Conservation (phyloP, 1,139 yeast genomes). For the Ogataea hybrid region DNA sequence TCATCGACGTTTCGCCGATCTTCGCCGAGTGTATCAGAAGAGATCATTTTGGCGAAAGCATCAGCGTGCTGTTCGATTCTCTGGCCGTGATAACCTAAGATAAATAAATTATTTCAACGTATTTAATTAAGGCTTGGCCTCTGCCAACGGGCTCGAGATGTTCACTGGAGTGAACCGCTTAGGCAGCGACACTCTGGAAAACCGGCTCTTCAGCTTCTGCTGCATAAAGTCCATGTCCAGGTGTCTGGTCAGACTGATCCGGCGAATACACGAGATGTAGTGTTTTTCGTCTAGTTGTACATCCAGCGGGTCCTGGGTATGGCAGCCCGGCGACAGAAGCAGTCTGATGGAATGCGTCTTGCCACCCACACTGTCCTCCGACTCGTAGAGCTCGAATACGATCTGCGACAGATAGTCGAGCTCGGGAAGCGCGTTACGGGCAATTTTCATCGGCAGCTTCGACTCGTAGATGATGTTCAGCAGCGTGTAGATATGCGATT, state of each 20-base stretch:
- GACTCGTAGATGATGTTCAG: slow-evolving; percentile 89
- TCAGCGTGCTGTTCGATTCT: slow-evolving; percentile 87
- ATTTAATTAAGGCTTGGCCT: slow-evolving; percentile 23
- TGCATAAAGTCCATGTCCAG: slow-evolving; percentile 88
- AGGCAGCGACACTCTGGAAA: slow-evolving; percentile 85
- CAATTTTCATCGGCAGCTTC: slow-evolving; percentile 91
- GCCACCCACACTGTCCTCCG: slow-evolving; percentile 57
- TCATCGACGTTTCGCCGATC: slow-evolving; percentile 91
- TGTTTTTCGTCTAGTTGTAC: slow-evolving; percentile 96
- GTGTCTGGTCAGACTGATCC: slow-evolving; percentile 86
- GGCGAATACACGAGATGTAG: slow-evolving; percentile 93
- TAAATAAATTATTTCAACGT: slow-evolving; percentile 1
- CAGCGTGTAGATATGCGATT: slow-evolving; percentile 92
- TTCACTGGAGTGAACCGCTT: slow-evolving; percentile 90
- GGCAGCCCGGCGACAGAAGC: slow-evolving; percentile 95
- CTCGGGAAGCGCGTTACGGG: slow-evolving; percentile 94
- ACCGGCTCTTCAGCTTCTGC: slow-evolving; percentile 77
- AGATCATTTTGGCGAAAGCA: slow-evolving; percentile 96
- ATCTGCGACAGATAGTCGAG: slow-evolving; percentile 94
- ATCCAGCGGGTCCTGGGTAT: slow-evolving; percentile 95
- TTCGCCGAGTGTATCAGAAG: slow-evolving; percentile 98
- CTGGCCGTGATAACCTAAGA: slow-evolving; percentile 57
- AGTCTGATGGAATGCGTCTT: slow-evolving; percentile 87
- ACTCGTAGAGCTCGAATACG: slow-evolving; percentile 89
- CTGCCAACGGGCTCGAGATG: slow-evolving; percentile 52